phyloP scores from a whole-genome alignment of 1,139 yeast genomes.

The Pichia sp. region DNA sequence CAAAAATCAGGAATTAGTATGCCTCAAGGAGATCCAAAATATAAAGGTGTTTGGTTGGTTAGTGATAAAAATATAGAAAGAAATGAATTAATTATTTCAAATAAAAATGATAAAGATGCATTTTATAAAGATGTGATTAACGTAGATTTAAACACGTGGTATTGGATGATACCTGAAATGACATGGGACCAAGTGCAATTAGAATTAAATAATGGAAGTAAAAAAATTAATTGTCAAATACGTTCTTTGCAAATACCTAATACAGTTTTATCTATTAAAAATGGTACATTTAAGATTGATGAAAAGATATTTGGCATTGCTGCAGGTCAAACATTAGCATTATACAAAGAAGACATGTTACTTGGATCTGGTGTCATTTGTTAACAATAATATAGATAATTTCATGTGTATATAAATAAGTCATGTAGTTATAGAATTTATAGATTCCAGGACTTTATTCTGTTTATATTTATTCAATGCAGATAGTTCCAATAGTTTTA shows the following conservation, averaged over 20 bases:
- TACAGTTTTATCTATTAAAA: conserved; percentile 23
- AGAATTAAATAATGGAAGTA: conserved; percentile 13
- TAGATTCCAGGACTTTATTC: conserved; percentile 9
- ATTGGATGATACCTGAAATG: conserved; percentile 37
- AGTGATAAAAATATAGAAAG: conserved; percentile 56
- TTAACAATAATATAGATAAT: neutral
- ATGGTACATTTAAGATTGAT: conserved; percentile 34
- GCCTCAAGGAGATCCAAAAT: conserved; percentile 80
- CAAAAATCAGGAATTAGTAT: conserved; percentile 72
- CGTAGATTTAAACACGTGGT: conserved; percentile 38
- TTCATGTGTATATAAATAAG: too few species aligned
- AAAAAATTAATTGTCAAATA: conserved; percentile 47
- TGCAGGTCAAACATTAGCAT: conserved; percentile 77
- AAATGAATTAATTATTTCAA: conserved; percentile 75
- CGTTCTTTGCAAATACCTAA: conserved; percentile 63
- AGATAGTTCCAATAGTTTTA: neutral
- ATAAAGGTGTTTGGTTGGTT: conserved; percentile 82
- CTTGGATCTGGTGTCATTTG: conserved; percentile 69
- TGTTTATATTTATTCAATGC: conserved; percentile 1
- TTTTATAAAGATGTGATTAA: conserved; percentile 43
- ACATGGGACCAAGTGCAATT: conserved; percentile 13
- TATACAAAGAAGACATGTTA: conserved; percentile 62
- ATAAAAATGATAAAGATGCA: conserved; percentile 59
- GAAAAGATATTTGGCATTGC: conserved; percentile 68
- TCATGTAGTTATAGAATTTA: neutral